A percentile compares a stretch with the other conserved stretches of the same genome.
Conservation (phyloP, 495 filamentous ascomycete genomes). For the Aspergillus hancockii region DNA sequence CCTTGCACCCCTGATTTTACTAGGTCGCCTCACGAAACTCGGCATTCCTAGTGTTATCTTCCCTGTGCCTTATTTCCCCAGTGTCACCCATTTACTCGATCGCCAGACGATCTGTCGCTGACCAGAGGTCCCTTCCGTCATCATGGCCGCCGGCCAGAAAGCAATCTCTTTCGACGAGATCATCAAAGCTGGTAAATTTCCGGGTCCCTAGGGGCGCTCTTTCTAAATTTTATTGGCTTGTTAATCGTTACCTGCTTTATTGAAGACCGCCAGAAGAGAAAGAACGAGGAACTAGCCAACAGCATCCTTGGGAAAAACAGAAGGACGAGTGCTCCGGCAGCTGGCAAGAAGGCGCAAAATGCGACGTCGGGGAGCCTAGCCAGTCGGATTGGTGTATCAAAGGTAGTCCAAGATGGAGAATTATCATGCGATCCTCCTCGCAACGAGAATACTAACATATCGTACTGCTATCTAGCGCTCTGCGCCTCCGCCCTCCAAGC, state of each 20-base stretch:
- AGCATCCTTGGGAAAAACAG: slow-evolving; percentile 68
- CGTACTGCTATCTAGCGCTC: slow-evolving; percentile 38
- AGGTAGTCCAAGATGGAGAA: slow-evolving; percentile 48
- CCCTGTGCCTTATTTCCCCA: neutral
- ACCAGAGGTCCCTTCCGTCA: slow-evolving; percentile 6
- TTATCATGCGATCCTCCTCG: slow-evolving; percentile 3
- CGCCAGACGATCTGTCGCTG: neutral
- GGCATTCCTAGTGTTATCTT: neutral
- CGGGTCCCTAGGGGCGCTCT: neutral
- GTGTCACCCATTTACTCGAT: neutral
- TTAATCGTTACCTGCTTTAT: slow-evolving; percentile 9
- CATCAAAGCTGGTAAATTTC: slow-evolving; percentile 58
- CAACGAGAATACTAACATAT: neutral
- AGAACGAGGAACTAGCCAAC: slow-evolving; percentile 69
- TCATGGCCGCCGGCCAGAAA: slow-evolving; percentile 52
- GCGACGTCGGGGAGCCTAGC: slow-evolving; percentile 61
- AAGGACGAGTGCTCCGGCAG: slow-evolving; percentile 57
- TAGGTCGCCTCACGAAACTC: neutral
- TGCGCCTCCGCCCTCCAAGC: slow-evolving; percentile 38
- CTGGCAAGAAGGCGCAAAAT: slow-evolving; percentile 43
- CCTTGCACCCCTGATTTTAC: neutral
- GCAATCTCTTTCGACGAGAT: slow-evolving; percentile 64
- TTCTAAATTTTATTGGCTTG: slow-evolving; percentile 1
- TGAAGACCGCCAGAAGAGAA: slow-evolving; percentile 66
- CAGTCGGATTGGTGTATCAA: slow-evolving; percentile 72